Conservation (phyloP, 176 grass and related monocot genomes). For the Lolium multiflorum region DNA sequence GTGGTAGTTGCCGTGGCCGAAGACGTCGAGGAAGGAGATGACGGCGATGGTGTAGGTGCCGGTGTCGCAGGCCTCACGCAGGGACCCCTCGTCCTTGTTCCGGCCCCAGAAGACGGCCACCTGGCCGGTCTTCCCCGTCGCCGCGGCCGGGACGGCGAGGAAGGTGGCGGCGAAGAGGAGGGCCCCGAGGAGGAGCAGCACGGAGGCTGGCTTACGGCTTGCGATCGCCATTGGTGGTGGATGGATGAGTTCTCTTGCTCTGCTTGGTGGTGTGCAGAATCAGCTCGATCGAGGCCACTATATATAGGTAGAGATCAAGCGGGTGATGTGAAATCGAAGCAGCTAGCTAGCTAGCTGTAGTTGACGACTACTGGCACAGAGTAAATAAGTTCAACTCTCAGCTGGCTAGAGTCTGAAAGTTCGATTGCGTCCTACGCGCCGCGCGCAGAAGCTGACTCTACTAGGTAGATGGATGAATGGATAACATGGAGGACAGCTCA, state of each 20-base stretch:
- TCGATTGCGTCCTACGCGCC: neutral
- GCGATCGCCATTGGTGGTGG: neutral
- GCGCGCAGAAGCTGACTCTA: neutral
- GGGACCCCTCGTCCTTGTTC: slow-evolving; percentile 31
- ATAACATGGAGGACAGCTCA: neutral
- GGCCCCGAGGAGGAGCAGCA: neutral
- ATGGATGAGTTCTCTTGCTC: neutral
- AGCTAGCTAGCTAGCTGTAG: neutral
- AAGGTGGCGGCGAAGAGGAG: neutral
- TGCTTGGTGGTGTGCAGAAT: neutral
- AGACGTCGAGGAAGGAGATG: slow-evolving; percentile 39
- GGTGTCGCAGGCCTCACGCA: slow-evolving; percentile 7
- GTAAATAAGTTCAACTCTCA: neutral
- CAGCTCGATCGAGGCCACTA: neutral
- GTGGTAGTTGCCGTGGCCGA: slow-evolving; percentile 16
- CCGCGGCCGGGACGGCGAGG: slow-evolving; percentile 6
- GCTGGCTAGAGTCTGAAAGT: neutral
- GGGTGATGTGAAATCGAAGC: neutral
- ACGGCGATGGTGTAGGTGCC: slow-evolving; percentile 23
- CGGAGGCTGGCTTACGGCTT: neutral
- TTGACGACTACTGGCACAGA: neutral
- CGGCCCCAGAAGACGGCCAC: slow-evolving; percentile 27
- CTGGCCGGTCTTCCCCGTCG: slow-evolving; percentile 14
- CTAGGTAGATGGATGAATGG: neutral
- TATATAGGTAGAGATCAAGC: neutral